Evolutionary conservation across 768 basidiomycete species (phyloP).

Genomic region (Boletus sp.): DNA sequence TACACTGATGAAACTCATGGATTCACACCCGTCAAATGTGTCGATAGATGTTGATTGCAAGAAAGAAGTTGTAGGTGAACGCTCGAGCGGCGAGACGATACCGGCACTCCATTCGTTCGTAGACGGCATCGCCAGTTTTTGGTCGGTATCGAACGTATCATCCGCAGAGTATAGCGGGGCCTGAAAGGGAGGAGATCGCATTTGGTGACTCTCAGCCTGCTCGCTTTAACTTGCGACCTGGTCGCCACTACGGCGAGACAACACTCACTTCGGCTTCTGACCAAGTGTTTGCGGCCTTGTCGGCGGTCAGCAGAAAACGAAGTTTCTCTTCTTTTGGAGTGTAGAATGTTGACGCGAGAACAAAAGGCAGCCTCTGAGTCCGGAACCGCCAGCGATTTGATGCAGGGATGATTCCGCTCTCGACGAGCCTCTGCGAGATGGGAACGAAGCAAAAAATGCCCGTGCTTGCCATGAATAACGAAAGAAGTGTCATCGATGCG

Average conservation of each 20-base stretch:
- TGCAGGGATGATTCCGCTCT: conserved; percentile 19
- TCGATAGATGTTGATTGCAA: background rate
- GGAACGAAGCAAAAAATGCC: conserved; percentile 28
- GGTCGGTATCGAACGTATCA: background rate
- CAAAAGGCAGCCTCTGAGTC: background rate
- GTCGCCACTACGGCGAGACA: background rate
- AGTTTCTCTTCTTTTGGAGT: background rate
- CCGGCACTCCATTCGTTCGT: background rate
- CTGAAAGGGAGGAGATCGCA: background rate
- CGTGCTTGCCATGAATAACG: conserved; percentile 22
- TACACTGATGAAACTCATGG: conserved; percentile 11
- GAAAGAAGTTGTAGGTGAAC: background rate
- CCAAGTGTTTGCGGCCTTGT: background rate
- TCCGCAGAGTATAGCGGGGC: background rate
- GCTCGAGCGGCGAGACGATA: background rate
- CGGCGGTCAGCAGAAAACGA: background rate
- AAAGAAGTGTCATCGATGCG: conserved; percentile 26
- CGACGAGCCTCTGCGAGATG: conserved; percentile 24
- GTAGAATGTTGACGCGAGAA: background rate
- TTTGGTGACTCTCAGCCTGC: background rate
- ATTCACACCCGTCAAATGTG: conserved; percentile 6
- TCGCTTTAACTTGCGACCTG: background rate
- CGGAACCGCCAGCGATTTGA: conserved; percentile 6
- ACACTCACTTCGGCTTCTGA: conserved; percentile 7
- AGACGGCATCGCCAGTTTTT: background rate